Percentiles rank a stretch among this genome's conserved stretches.
phyloP scores from a whole-genome alignment of 2,329 filamentous ascomycete genomes.

The Dothideomycetes sp. region DNA sequence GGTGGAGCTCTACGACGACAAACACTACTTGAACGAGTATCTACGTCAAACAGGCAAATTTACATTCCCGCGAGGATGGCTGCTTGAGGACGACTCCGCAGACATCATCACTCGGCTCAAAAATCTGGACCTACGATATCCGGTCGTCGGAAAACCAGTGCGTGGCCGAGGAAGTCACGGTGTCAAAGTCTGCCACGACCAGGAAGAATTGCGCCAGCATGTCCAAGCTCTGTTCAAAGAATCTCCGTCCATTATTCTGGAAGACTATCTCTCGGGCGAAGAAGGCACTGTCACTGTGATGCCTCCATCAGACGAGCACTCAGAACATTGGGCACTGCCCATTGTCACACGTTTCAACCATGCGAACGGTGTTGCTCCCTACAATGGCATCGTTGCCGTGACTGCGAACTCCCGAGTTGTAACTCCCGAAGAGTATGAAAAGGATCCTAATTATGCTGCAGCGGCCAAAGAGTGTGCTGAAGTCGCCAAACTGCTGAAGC shows the following conservation, averaged over 20 bases:
- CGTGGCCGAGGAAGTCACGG: conserved; percentile 43
- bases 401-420: conserved; percentile 39
- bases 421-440: conserved; percentile 22
- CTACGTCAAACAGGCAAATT: conserved; percentile 31
- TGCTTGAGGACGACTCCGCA: conserved; percentile 7
- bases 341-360: conserved; percentile 43
- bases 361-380: conserved; percentile 38
- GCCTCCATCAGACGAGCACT: conserved; percentile 31
- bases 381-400: conserved; percentile 41
- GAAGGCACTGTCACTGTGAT: conserved; percentile 46
- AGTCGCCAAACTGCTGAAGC: conserved; percentile 31
- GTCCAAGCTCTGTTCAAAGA: conserved; percentile 28
- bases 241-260: conserved; percentile 34
- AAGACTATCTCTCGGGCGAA: conserved; percentile 41
- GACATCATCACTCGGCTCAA: conserved; percentile 17
- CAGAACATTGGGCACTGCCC: conserved; percentile 36
- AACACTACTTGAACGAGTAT: conserved; percentile 39
- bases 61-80: conserved; percentile 28
- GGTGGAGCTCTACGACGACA: conserved; percentile 44
- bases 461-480: conserved; percentile 33
- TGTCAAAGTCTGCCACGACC: conserved; percentile 37
- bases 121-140: conserved; percentile 23
- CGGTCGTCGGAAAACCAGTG: conserved; percentile 41
- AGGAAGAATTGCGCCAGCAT: conserved; percentile 28
- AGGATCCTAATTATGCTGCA: conserved; percentile 26